Base-by-base conservation (phyloP, 139 green algal species). In the Micromonas commoda region DNA sequence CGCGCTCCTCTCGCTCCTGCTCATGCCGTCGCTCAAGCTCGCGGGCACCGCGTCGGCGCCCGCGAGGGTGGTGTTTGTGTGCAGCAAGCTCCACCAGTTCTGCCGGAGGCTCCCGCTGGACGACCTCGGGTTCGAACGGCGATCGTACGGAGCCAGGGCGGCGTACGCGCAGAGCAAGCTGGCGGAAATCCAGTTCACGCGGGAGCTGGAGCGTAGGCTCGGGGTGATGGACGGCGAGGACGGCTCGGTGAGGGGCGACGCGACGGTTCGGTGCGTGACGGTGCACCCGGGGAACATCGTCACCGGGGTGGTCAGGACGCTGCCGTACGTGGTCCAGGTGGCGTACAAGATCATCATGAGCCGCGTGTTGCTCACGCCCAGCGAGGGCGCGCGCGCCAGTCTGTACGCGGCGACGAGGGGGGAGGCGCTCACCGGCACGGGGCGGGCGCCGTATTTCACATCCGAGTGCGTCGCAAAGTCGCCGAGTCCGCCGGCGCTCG, bases 211-310 rank as follows among this genome's bases (percentile, higher is more conserved):
- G 2, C 60, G 38, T 29, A 24, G 32, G 23, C 28, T 39, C 20
- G 63, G 28, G 1, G 28, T 70, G 28, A 39, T 37, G 20, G 31
- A 32, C 3, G 33, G 21, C 33, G 35, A 54, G 16, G 67, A 74
- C 35, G 67, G 19, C 6, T 57, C 23, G 26, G 20, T 1, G 23
- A n/a, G 37, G 9, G 24, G 3, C 21, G 32, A 75, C 29, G 66
- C 66, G 66, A 31, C 31, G 68, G 33, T 68, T 6, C 29, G 32
- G 6, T 24, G 28, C 29, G 13, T 77, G 29, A 29, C n/a, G 29
- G 29, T 77, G 13, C 71, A 77, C 61, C 71, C 71, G 2, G 71
- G 71, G 23, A 68, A 77, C 21, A 68, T 77, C 31, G 31, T 77
- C 2, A 77, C 71, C 20, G 32, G 32, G 23, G 71, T 77, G 16